Conservation (phyloP, 148 eudicot genomes). For the Fallopia convolvulus region DNA sequence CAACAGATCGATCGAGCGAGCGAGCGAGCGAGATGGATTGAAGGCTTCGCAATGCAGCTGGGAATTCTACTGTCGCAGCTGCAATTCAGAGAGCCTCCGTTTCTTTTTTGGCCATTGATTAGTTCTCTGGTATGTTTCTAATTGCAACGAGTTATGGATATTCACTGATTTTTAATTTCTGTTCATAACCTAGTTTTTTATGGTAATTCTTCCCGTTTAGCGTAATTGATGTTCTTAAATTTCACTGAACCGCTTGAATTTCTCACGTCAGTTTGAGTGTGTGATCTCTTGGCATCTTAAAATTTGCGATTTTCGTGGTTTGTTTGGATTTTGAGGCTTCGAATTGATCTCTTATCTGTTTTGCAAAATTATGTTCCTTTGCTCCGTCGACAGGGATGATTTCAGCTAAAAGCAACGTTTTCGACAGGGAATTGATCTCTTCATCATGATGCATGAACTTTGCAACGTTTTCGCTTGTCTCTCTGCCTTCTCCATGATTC, state of each 20-base stretch:
- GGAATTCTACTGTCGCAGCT: slow-evolving; percentile 20
- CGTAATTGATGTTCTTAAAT: background rate
- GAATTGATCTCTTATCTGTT: background rate
- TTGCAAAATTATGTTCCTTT: background rate
- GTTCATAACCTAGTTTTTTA: background rate
- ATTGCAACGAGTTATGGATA: background rate
- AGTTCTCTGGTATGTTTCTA: background rate
- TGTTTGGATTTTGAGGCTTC: slow-evolving; percentile 1
- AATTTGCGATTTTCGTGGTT: background rate
- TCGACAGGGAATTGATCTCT: background rate
- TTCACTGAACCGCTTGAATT: background rate
- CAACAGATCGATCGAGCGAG: background rate
- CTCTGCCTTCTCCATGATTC: slow-evolving; percentile 9
- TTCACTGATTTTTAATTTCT: background rate
- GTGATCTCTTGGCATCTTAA: background rate
- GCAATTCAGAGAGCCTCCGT: slow-evolving; percentile 15
- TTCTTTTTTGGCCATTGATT: background rate
- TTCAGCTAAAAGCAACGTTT: background rate
- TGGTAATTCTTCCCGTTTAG: background rate
- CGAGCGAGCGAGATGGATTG: slow-evolving; percentile 30
- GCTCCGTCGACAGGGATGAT: background rate
- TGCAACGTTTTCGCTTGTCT: background rate
- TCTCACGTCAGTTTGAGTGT: background rate
- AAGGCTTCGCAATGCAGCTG: slow-evolving; percentile 16
- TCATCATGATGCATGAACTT: slow-evolving; percentile 1